Evolutionary conservation across 1,284 basidiomycete species (phyloP).

Genomic region (Acaromyces ingoldii): DNA sequence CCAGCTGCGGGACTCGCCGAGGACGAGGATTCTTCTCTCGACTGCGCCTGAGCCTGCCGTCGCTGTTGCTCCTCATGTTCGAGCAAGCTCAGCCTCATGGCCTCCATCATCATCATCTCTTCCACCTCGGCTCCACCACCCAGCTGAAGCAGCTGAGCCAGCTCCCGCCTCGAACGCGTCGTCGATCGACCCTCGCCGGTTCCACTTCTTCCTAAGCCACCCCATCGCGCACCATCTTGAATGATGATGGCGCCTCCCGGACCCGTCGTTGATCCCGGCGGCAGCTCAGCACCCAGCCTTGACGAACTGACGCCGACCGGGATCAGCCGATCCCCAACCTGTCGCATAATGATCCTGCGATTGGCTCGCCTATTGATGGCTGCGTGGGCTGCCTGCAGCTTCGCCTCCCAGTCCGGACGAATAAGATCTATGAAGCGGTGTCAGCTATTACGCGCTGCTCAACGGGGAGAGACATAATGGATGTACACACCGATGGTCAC

Average conservation of each 20-base stretch:
- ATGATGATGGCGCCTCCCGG: conserved; percentile 50
- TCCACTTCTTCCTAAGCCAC: conserved; percentile 11
- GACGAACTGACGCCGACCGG: conserved; percentile 81
- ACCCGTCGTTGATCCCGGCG: conserved; percentile 32
- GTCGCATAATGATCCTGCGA: conserved; percentile 93
- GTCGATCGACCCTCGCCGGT: conserved; percentile 63
- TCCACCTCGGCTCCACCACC: conserved; percentile 79
- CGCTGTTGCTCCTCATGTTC: conserved; percentile 66
- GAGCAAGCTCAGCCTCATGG: conserved; percentile 87
- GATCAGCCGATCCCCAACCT: conserved; percentile 92
- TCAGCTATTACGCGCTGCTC: neutral
- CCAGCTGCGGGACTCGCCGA: neutral
- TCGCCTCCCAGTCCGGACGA: conserved; percentile 45
- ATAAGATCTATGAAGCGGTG: conserved; percentile 26
- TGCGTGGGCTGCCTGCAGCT: conserved; percentile 37
- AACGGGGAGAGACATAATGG: neutral
- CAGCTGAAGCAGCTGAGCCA: conserved; percentile 76
- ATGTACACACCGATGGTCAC: conserved; percentile 24
- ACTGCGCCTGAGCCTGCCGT: conserved; percentile 45
- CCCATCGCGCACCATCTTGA: conserved; percentile 31
- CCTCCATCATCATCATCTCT: conserved; percentile 98
- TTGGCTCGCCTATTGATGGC: conserved; percentile 61
- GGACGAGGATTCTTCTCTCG: conserved; percentile 10
- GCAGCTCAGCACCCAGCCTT: conserved; percentile 53
- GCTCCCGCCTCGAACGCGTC: conserved; percentile 87